Base-by-base conservation (phyloP, 108 stramenopile genomes). In the Fistulifera pelliculosa region DNA sequence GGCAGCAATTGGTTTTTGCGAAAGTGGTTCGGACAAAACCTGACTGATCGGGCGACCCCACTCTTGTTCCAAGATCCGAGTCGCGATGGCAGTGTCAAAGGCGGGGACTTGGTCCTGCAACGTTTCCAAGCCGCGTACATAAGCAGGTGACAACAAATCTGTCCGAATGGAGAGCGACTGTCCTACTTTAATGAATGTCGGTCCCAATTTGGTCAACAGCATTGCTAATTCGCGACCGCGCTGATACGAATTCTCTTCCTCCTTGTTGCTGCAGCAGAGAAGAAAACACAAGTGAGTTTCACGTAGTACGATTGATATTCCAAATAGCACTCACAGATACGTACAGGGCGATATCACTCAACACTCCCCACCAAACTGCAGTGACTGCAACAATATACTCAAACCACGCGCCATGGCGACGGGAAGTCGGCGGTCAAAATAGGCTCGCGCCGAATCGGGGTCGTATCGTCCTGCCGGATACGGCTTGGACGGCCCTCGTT, bases 91-190 rank as follows among this genome's bases (percentile, higher is more conserved):
- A 10, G 86, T 83, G 35, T 81, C 60, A 67, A 94, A 95, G 8
- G 92, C 75, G 7, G 87, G 86, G 13, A 94, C 90, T 52, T 82
- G 80, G 71, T 97, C 96, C 60, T 96, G 95, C 65, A 97, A 51
- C 7, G 77, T 66, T 47, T 70, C 65, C 41, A 97, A 61, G 52
- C 92, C 94, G 7, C 73, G 61, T 7, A 81, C 71, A 62, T 94
- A 94, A 14, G 81, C 81, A 15, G 87, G 90, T 35, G 71, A 68
- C 18, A 97, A 62, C 24, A 97, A 51, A 62, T 97, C 96, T 7
- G 96, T 91, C 8, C 96, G 82, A 35, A 94, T 96, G 0, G 87
- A 89, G 12, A 98, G 69, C 5, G 89, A 85, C 68, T 98, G 96
- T n/a, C 96, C 96, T 47, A 98, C 70, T 64, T 91, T 93, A 70